phyloP scores from a whole-genome alignment of 768 basidiomycete genomes.

The Sporobolomyces pararoseus region DNA sequence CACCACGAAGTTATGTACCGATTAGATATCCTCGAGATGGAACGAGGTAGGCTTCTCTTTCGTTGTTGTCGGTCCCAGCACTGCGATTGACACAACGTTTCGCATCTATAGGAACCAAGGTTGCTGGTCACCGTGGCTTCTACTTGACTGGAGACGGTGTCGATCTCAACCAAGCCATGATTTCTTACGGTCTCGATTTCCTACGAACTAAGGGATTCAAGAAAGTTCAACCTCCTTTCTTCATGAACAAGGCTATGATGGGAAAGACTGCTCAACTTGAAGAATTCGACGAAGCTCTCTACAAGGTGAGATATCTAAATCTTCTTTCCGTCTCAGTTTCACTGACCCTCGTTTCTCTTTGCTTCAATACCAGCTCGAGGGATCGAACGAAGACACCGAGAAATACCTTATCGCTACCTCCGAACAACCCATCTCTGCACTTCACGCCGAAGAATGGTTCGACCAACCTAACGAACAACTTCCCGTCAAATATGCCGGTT shows the following conservation, averaged over 20 bases:
- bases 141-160: slow-evolving; percentile 93
- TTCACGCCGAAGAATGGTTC: slow-evolving; percentile 96
- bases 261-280: slow-evolving; percentile 94
- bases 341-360: not conserved
- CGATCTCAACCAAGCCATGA: slow-evolving; percentile 93
- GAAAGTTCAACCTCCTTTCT: slow-evolving; percentile 94
- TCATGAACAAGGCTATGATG: slow-evolving; percentile 98
- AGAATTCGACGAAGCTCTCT: slow-evolving; percentile 97
- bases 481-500: slow-evolving; percentile 68
- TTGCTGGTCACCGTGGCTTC: slow-evolving; percentile 92
- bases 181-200: slow-evolving; percentile 91
- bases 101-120: slow-evolving; percentile 66
- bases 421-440: slow-evolving; percentile 96
- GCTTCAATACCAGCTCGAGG: slow-evolving; percentile 67
- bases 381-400: slow-evolving; percentile 62
- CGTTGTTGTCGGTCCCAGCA: no score
- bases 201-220: slow-evolving; percentile 75
- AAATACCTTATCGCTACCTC: slow-evolving; percentile 99
- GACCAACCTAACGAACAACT: slow-evolving; percentile 85
- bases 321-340: not conserved
- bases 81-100: no score
- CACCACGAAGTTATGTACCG: slow-evolving; percentile 94
- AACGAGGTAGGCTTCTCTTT: slow-evolving; percentile 65
- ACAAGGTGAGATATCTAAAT: slow-evolving; percentile 62
- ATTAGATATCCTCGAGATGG: slow-evolving; percentile 92